Evolutionary conservation across 1,139 yeast genomes (phyloP).

Genomic region (Geotrichum bryndzae): DNA sequence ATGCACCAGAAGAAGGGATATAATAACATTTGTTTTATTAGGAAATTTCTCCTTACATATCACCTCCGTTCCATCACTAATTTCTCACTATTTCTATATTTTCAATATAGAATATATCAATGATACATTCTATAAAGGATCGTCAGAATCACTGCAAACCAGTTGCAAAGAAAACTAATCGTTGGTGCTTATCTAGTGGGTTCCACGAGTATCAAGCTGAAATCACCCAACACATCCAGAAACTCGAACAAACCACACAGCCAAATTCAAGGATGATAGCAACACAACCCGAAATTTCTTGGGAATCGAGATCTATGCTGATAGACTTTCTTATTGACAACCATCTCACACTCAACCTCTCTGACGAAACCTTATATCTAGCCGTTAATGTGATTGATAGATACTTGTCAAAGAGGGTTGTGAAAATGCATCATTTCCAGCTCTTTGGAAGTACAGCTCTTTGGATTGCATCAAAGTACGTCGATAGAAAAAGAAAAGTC

Average conservation of each 20-base stretch:
- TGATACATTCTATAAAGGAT: background rate
- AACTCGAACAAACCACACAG: slow-evolving; percentile 2
- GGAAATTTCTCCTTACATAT: too few relatives aligned
- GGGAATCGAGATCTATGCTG: slow-evolving; percentile 87
- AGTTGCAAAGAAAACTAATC: background rate
- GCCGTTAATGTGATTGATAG: slow-evolving; percentile 89
- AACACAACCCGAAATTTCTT: slow-evolving; percentile 82
- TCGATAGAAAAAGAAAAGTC: slow-evolving; percentile 77
- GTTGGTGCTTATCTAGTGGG: background rate
- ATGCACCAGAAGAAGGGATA: background rate
- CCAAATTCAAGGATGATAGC: slow-evolving; percentile 59
- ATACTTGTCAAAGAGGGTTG: slow-evolving; percentile 71
- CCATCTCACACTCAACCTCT: slow-evolving; percentile 68
- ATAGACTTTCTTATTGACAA: slow-evolving; percentile 76
- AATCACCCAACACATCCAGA: background rate
- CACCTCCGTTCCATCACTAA: background rate
- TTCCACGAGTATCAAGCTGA: slow-evolving; percentile 1
- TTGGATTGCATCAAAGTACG: slow-evolving; percentile 90
- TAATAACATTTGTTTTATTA: background rate
- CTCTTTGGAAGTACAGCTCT: slow-evolving; percentile 83
- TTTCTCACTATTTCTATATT: background rate
- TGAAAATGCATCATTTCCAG: slow-evolving; percentile 78
- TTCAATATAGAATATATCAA: background rate
- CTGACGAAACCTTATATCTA: slow-evolving; percentile 82
- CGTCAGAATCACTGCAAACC: background rate